phyloP scores from a whole-genome alignment of 1,284 basidiomycete species.

The Ceratobasidium sp. region DNA sequence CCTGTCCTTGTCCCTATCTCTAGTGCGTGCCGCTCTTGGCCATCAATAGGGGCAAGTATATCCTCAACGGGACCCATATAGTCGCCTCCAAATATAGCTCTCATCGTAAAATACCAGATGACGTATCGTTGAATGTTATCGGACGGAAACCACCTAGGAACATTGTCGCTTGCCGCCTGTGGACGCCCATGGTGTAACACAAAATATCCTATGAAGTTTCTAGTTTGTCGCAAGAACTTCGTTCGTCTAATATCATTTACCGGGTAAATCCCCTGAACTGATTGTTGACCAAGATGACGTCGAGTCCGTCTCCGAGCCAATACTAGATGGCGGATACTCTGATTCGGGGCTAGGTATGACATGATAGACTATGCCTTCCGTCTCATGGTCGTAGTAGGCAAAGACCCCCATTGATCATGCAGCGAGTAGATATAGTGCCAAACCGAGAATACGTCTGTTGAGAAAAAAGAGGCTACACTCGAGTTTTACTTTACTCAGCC shows the following conservation, averaged over 20 bases:
- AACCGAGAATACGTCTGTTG: too few species aligned
- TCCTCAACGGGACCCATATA: constrained; percentile 5
- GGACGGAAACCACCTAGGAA: background rate
- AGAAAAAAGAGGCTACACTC: too few species aligned
- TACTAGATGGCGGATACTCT: background rate
- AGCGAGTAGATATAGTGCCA: too few species aligned
- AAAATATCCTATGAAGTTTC: background rate
- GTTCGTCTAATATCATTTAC: background rate
- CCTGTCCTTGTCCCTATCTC: background rate
- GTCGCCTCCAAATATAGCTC: background rate
- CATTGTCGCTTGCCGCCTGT: background rate
- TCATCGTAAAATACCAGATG: background rate
- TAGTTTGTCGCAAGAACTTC: too few species aligned
- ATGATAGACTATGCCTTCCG: constrained; percentile 12
- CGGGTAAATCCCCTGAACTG: background rate
- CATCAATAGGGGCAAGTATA: background rate
- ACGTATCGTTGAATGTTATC: background rate
- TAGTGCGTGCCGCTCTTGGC: background rate
- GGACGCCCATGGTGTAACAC: background rate
- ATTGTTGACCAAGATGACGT: background rate
- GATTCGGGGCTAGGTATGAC: background rate
- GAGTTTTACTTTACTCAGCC: too few species aligned
- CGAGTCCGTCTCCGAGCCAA: background rate
- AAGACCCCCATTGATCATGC: background rate
- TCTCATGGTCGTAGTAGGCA: constrained; percentile 4